phyloP scores from a whole-genome alignment of 2,329 filamentous ascomycete genomes.

The Daldinia eschscholtzii region DNA sequence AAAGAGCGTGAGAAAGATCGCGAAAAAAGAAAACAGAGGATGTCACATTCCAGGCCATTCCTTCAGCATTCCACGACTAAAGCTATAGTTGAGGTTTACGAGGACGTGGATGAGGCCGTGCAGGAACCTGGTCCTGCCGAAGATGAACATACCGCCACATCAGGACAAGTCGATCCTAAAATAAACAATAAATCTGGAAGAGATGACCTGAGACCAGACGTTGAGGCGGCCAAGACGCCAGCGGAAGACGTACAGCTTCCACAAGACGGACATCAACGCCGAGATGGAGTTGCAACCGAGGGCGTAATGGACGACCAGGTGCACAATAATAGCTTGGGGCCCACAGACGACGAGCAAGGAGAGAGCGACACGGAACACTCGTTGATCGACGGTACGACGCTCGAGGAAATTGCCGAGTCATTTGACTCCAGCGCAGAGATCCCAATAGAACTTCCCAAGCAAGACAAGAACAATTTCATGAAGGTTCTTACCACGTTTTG shows the following conservation, averaged over 20 bases:
- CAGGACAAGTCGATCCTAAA: constrained; percentile 53
- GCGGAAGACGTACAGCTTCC: constrained; percentile 32
- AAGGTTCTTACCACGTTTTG: constrained; percentile 98
- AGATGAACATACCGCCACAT: constrained; percentile 65
- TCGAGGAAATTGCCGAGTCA: constrained; percentile 72
- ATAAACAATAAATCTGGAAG: constrained; percentile 40
- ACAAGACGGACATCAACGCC: constrained; percentile 47
- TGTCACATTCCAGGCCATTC: constrained; percentile 81
- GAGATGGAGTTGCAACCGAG: constrained; percentile 55
- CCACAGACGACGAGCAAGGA: constrained; percentile 76
- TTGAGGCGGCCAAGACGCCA: constrained; percentile 29
- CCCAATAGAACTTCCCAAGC: constrained; percentile 83
- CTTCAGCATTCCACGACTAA: constrained; percentile 90
- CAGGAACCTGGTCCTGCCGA: constrained; percentile 79
- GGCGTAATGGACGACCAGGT: constrained; percentile 59
- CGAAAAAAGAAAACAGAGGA: constrained; percentile 82
- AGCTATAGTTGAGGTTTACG: constrained; percentile 95
- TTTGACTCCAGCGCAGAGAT: constrained; percentile 72
- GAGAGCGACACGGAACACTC: constrained; percentile 80
- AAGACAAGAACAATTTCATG: constrained; percentile 93
- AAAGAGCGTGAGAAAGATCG: constrained; percentile 91
- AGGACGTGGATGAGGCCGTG: constrained; percentile 92
- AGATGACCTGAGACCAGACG: constrained; percentile 27
- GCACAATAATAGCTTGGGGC: constrained; percentile 67
- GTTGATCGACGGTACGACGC: constrained; percentile 75